These are phyloP conservation scores for Agaricus sinodeliciosus DNA, from an alignment of 768 basidiomycete species.

Conservation along the genomic window DNA sequence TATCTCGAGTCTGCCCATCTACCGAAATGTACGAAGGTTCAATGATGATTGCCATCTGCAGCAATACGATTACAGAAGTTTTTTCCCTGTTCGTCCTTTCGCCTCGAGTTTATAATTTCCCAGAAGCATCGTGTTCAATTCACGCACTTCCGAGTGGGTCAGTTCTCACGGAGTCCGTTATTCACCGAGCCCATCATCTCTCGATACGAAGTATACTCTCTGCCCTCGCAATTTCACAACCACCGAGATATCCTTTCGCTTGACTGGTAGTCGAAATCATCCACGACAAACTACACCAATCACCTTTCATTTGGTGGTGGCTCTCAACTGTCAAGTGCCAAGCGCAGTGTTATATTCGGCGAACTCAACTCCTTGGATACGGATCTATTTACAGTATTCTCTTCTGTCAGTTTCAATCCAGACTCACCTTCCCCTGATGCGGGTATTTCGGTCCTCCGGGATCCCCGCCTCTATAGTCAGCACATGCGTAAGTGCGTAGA, in stretches of 20 bases:
- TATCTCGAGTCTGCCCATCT: conserved; percentile 7
- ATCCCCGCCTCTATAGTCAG: background rate
- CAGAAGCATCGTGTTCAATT: background rate
- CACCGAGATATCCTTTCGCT: background rate
- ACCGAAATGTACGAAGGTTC: conserved; percentile 14
- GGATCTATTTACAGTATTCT: background rate
- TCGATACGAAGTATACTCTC: background rate
- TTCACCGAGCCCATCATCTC: background rate
- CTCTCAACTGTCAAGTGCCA: no score
- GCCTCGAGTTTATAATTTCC: background rate
- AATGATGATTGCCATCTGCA: conserved; percentile 5
- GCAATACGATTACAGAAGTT: background rate
- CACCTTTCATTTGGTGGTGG: no score
- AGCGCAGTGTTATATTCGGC: background rate
- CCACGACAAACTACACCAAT: no score
- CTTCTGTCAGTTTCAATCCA: background rate
- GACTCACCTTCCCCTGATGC: background rate
- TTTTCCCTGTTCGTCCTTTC: background rate
- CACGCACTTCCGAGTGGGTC: background rate
- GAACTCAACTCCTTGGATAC: conserved; percentile 2
- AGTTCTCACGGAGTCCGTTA: background rate
- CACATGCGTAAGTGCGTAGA: background rate
- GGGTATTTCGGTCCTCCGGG: conserved; percentile 1
- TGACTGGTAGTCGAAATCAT: no score
- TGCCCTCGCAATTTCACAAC: background rate